A percentile compares a stretch with the other conserved stretches of the same genome.
Evolutionary conservation across 441 rosid genomes (phyloP).

Genomic region (Breynia disticha): DNA sequence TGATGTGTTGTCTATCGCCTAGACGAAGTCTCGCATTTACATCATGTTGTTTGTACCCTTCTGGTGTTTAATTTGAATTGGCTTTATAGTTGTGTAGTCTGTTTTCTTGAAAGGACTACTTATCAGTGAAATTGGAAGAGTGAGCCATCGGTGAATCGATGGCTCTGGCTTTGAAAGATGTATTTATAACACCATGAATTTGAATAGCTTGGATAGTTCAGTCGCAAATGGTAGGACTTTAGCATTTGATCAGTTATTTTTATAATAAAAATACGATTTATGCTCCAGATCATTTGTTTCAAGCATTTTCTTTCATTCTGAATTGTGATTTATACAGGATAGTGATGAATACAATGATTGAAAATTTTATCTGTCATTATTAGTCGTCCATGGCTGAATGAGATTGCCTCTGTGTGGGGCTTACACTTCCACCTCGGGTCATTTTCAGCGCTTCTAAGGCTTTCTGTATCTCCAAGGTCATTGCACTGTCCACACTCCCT

Average conservation of each 20-base stretch:
- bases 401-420: slow-evolving; percentile 46
- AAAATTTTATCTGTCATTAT: neutral
- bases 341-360: too few species aligned
- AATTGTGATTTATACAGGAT: too few species aligned
- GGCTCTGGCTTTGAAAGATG: slow-evolving; percentile 14
- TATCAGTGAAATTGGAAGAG: slow-evolving; percentile 12
- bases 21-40: slow-evolving; percentile 15
- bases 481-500: slow-evolving; percentile 96
- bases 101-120: slow-evolving; percentile 21
- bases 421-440: slow-evolving; percentile 57
- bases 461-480: slow-evolving; percentile 92
- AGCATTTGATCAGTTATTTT: slow-evolving; percentile 10
- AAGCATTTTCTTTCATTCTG: too few species aligned
- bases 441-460: slow-evolving; percentile 74
- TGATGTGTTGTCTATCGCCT: slow-evolving; percentile 46
- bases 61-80: slow-evolving; percentile 12
- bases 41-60: slow-evolving; percentile 23
- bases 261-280: neutral
- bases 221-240: slow-evolving; percentile 10
- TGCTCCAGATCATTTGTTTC: too few species aligned
- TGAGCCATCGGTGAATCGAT: slow-evolving; percentile 5
- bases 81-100: slow-evolving; percentile 18
- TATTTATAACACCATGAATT: slow-evolving; percentile 6
- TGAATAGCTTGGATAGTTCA: slow-evolving; percentile 12
- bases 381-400: slow-evolving; percentile 29